Conservation (phyloP, 1,139 yeast genomes). For the Yamadazyma sp. region DNA sequence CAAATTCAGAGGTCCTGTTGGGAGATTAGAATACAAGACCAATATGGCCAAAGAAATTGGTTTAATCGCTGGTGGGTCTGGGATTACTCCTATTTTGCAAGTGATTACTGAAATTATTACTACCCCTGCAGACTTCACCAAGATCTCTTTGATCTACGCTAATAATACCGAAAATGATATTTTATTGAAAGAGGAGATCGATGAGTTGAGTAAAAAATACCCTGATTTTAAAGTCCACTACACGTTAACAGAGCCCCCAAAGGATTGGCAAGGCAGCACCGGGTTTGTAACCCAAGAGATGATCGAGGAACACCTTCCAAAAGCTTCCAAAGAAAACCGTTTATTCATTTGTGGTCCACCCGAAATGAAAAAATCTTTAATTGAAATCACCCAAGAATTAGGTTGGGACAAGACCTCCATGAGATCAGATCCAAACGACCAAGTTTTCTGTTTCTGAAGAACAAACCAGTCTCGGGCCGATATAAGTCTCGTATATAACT, state of each 20-base stretch:
- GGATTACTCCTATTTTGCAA: conserved; percentile 77
- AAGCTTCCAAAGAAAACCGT: conserved; percentile 46
- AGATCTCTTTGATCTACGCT: conserved; percentile 62
- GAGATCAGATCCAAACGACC: conserved; percentile 56
- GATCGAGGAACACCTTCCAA: conserved; percentile 53
- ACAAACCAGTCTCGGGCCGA: too few relatives aligned
- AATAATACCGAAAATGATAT: conserved; percentile 75
- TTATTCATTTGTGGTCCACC: conserved; percentile 78
- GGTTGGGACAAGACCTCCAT: conserved; percentile 57
- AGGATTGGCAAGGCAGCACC: conserved; percentile 53
- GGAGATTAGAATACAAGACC: conserved; percentile 59
- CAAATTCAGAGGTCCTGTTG: conserved; percentile 76
- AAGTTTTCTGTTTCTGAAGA: conserved; percentile 65
- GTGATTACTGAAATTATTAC: conserved; percentile 65
- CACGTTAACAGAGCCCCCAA: conserved; percentile 36
- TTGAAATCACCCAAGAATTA: conserved; percentile 50
- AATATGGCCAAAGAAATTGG: conserved; percentile 64
- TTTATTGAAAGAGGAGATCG: conserved; percentile 65
- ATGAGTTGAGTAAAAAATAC: conserved; percentile 61
- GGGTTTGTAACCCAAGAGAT: conserved; percentile 64
- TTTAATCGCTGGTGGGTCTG: conserved; percentile 81
- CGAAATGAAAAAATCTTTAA: conserved; percentile 57
- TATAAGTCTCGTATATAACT: too few relatives aligned
- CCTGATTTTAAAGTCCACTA: conserved; percentile 56
- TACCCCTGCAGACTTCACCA: conserved; percentile 63